These are phyloP conservation scores for Chrysochromulina parva DNA, from an alignment of 78 protist species.

Conservation along the genomic window DNA sequence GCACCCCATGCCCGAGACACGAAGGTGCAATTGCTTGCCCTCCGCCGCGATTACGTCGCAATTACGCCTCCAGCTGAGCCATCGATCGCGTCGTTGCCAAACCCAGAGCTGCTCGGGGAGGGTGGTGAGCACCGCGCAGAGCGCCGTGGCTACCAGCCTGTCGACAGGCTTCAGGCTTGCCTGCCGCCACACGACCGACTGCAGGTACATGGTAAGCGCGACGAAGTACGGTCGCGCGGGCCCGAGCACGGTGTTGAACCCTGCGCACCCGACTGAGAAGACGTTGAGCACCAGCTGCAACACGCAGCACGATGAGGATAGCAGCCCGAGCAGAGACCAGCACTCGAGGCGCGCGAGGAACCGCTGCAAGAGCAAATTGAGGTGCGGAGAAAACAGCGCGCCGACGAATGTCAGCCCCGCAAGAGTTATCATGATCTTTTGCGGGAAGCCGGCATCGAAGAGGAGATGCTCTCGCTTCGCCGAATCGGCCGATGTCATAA, in stretches of 20 bases:
- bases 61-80: too few species aligned
- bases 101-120: background rate
- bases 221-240: slow-evolving; percentile 13
- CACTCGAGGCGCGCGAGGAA: background rate
- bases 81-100: background rate
- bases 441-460: too few species aligned
- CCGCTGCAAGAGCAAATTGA: too few species aligned
- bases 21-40: background rate
- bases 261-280: slow-evolving; percentile 26
- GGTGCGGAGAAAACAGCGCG: too few species aligned
- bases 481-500: too few species aligned
- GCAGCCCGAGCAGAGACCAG: slow-evolving; percentile 24
- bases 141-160: background rate
- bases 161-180: background rate
- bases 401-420: too few species aligned
- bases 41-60: too few species aligned
- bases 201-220: background rate
- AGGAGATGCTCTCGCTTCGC: too few species aligned
- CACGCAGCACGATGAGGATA: slow-evolving; percentile 35
- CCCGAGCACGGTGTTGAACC: slow-evolving; percentile 27
- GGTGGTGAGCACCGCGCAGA: background rate
- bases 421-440: too few species aligned
- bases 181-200: background rate
- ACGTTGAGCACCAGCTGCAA: slow-evolving; percentile 20
- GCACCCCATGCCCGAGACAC: background rate